These are phyloP conservation scores for Yarrowia porcina DNA, from an alignment of 805 yeast genomes.

Conservation along the genomic window DNA sequence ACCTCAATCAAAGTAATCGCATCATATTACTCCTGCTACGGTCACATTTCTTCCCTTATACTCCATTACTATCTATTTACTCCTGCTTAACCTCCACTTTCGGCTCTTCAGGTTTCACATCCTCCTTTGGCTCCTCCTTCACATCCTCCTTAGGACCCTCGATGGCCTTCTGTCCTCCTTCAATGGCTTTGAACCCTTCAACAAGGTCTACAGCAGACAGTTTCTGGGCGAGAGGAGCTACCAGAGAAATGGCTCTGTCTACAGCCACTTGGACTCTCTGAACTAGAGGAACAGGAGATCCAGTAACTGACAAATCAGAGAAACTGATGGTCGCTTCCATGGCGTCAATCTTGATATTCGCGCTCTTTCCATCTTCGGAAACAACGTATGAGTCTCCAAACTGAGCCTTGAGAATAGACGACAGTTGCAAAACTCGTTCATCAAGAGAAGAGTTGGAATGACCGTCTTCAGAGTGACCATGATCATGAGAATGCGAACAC, in stretches of 20 bases:
- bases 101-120: not conserved
- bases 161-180: not conserved
- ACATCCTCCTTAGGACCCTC: not conserved
- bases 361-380: slow-evolving; percentile 43
- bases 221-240: slow-evolving; percentile 60
- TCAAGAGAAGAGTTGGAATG: slow-evolving; percentile 39
- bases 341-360: slow-evolving; percentile 68
- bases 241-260: slow-evolving; percentile 71
- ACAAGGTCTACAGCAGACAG: slow-evolving; percentile 1
- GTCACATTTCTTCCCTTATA: too few relatives aligned
- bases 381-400: slow-evolving; percentile 71
- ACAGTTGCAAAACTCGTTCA: slow-evolving; percentile 38
- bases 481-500: slow-evolving; percentile 38
- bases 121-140: not conserved
- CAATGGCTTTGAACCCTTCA: not conserved
- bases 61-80: not conserved
- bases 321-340: slow-evolving; percentile 69
- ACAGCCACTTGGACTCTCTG: slow-evolving; percentile 81
- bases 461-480: slow-evolving; percentile 1
- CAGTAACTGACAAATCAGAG: slow-evolving; percentile 59
- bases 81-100: slow-evolving; percentile 1
- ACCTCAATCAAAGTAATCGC: too few relatives aligned
- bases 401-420: slow-evolving; percentile 67
- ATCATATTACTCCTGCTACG: too few relatives aligned
- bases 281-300: slow-evolving; percentile 69